Base-by-base conservation (phyloP, 768 basidiomycete species). In the Mycena filopes region DNA sequence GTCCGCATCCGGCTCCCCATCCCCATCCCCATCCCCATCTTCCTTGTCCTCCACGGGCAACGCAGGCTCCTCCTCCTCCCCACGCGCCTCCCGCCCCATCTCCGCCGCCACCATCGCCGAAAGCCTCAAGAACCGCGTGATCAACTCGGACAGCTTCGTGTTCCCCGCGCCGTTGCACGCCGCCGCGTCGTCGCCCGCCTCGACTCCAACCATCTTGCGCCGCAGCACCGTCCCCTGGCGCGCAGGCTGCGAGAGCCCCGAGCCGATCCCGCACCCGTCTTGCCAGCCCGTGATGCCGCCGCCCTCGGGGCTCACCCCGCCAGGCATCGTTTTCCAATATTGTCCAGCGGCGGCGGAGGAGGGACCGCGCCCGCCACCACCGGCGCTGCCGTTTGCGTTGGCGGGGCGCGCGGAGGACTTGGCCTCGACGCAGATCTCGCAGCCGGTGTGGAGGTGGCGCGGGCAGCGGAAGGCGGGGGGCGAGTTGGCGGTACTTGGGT, bases 51-150 rank as follows among this genome's bases (percentile, higher is more conserved):
- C 57, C 20, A 31, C 55, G 4, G 65, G 65, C 28, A 63, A 55
- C 58, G 73, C 68, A 13, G 68, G 67, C 47, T 70, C 79, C 71
- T 78, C 86, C 78, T 74, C 85, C 77, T 86, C 87, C 40, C 88
- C 84, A 63, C 84, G 80, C 21, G 87, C 85, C 76, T 94, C 93
- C 48, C 87, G 81, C 20, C 90, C 92, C 26, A 94, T 81, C 75
- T 94, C 93, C 65, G 84, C 86, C 48, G 92, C 91, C 10, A 93
- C 89, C 50, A 93, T 80, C 31, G 94, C 94, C 18, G 90, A 92
- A 29, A 96, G 80, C 55, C 89, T 83, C 63, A 96, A 77, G 71
- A 95, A 96, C 31, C 90, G 81, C 31, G 87, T 84, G 43, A 92
- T 86, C 40, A 92, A 78, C 71, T 87, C 88, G 21, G 85, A 84